Conservation (phyloP, 768 basidiomycete species). For the Tylopilus balloui region DNA sequence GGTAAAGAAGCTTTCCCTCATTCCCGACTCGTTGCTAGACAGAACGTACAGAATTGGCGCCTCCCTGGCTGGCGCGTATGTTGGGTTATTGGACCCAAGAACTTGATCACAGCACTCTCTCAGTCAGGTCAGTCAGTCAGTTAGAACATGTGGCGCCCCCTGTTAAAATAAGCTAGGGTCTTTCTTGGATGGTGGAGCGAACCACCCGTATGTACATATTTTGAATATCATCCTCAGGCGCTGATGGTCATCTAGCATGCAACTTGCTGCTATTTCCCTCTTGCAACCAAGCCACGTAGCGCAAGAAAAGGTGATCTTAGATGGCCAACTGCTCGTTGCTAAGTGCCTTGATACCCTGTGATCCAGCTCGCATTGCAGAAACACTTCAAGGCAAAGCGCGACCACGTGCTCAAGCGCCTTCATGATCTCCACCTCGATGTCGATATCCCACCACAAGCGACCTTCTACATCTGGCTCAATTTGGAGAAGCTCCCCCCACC, state of each 20-base stretch:
- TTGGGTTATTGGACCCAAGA: conserved; percentile 91
- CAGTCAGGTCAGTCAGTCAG: conserved; percentile 57
- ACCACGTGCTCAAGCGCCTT: conserved; percentile 83
- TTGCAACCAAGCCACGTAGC: conserved; percentile 66
- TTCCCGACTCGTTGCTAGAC: not conserved
- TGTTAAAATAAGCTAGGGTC: conserved; percentile 44
- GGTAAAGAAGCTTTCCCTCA: conserved; percentile 34
- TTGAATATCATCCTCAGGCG: not conserved
- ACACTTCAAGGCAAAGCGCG: conserved; percentile 89
- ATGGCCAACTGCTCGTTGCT: not conserved
- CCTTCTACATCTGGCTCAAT: conserved; percentile 95
- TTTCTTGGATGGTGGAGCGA: conserved; percentile 93
- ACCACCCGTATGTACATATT: conserved; percentile 67
- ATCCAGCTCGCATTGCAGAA: conserved; percentile 73
- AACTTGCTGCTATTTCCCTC: conserved; percentile 83
- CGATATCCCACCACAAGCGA: conserved; percentile 67
- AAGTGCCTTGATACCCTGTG: not conserved
- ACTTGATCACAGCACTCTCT: conserved; percentile 83
- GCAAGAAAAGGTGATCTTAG: conserved; percentile 55
- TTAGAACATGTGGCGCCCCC: not conserved
- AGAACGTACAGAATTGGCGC: conserved; percentile 73
- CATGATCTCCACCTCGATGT: conserved; percentile 75
- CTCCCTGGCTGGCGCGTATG: conserved; percentile 93
- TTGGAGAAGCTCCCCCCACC: conserved; percentile 75
- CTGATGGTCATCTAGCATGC: conserved; percentile 47